phyloP scores from a whole-genome alignment of 305 asterid genomes.

The Coffea humblotiana region DNA sequence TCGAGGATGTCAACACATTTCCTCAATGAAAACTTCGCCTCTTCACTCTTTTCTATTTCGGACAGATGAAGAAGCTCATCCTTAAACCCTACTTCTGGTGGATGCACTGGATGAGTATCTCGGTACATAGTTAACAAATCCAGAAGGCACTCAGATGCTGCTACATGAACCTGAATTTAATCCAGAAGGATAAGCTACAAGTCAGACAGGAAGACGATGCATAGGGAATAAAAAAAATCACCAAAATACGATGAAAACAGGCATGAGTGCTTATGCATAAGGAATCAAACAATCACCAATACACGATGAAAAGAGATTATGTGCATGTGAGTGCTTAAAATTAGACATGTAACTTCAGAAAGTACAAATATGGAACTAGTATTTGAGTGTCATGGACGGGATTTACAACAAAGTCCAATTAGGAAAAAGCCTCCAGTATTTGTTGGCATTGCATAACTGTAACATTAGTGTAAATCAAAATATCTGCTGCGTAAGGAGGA shows the following conservation, averaged over 20 bases:
- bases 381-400: not conserved
- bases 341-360: not conserved
- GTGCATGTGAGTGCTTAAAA: not conserved
- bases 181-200: not conserved
- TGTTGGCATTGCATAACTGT: not conserved
- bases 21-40: constrained; percentile 74
- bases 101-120: constrained; percentile 31
- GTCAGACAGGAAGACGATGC: too few relatives aligned
- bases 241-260: not conserved
- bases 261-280: not conserved
- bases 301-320: too few relatives aligned
- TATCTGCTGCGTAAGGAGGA: not conserved
- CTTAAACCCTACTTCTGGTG: constrained; percentile 48
- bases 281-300: too few relatives aligned
- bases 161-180: constrained; percentile 74
- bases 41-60: constrained; percentile 71
- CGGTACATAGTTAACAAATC: constrained; percentile 51
- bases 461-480: not conserved
- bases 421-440: not conserved
- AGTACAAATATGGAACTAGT: not conserved
- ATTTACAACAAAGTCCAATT: not conserved
- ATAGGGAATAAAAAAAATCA: too few relatives aligned
- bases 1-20: constrained; percentile 59
- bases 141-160: constrained; percentile 77
- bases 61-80: constrained; percentile 59